Conservation (phyloP, 805 yeast genomes). For the Saccharomyces paradoxus region DNA sequence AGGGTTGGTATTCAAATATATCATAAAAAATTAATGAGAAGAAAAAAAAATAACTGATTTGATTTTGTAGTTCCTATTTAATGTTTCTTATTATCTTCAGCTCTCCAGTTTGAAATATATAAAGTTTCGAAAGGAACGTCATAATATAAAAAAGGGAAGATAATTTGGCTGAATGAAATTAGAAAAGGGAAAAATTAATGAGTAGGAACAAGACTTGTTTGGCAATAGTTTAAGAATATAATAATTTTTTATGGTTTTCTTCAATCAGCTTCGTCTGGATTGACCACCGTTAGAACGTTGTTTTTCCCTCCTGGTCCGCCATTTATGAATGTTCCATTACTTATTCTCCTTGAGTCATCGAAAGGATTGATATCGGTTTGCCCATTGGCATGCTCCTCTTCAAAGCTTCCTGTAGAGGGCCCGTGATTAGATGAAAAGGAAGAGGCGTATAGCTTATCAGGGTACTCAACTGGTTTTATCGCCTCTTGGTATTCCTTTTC, state of each 20-base stretch:
- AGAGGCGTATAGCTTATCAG: conserved; percentile 8
- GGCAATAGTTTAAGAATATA: background rate
- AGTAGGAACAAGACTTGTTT: background rate
- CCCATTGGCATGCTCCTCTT: conserved; percentile 4
- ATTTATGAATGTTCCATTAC: conserved; percentile 82
- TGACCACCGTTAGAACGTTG: conserved; percentile 70
- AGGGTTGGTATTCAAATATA: background rate
- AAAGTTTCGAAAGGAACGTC: background rate
- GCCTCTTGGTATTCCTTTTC: conserved; percentile 54
- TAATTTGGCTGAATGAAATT: background rate
- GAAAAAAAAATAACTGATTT: background rate
- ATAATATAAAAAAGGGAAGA: background rate
- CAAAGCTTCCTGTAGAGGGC: conserved; percentile 10
- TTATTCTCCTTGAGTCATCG: conserved; percentile 70
- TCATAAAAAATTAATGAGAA: background rate
- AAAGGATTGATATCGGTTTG: conserved; percentile 43
- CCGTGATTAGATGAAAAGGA: conserved; percentile 7
- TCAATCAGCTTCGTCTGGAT: conserved; percentile 54
- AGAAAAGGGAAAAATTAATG: background rate
- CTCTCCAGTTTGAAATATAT: background rate
- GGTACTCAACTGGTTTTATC: conserved; percentile 37
- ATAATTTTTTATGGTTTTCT: background rate
- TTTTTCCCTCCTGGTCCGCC: conserved; percentile 63
- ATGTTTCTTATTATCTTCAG: background rate
- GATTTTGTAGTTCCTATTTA: background rate